Evolutionary conservation across 306 rosid genomes (phyloP), one percentile per base, ranked within the genome.

Genomic region (Inga oerstediana): DNA sequence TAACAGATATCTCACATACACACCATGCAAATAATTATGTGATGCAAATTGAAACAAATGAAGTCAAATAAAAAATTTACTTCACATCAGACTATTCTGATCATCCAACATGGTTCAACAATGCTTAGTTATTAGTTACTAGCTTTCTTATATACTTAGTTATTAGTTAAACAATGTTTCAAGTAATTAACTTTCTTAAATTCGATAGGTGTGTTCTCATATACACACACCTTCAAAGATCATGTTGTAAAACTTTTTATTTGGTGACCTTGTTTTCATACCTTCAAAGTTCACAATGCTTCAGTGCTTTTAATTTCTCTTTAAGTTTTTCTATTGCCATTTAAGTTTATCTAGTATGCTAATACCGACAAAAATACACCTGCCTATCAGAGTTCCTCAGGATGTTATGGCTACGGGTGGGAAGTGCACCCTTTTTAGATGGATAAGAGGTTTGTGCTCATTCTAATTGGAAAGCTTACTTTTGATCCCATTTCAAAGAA

Each of bases 351-450:
- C 30, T 37, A 58, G 58, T 27, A 37, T 30, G 77, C 84, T 87
- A 44, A 84, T 77, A 7, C 43, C 74, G 15, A 24, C 59, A 39
- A 34, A 58, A 66, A 51, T 82, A 30, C 71, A 72, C 24, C 52
- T 80, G 17, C 75, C 64, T 78, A 22, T 70, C 84, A 96, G 98
- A 98, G 93, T 96, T 87, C 93, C 99, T 45, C 98, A 96, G 86
- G 98, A 96, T 90, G 94, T 92, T 72, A 93, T 92, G 58, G 98
- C 98, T 13, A 94, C 99, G 3, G 98, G 99, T 58, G 99, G 98
- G 81, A 91, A 90, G 85, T 96, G 98, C 84, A 74, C 49, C 84
- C 86, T 96, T 81, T 87, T 90, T 61, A 96, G 89, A 88, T 96
- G 99, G 99, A 95, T 96, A 52, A 89, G 93, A 87, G 98, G 99